Evolutionary conservation across 352 stramenopile genomes (phyloP).

Genomic region (Globisporangium okanoganense): DNA sequence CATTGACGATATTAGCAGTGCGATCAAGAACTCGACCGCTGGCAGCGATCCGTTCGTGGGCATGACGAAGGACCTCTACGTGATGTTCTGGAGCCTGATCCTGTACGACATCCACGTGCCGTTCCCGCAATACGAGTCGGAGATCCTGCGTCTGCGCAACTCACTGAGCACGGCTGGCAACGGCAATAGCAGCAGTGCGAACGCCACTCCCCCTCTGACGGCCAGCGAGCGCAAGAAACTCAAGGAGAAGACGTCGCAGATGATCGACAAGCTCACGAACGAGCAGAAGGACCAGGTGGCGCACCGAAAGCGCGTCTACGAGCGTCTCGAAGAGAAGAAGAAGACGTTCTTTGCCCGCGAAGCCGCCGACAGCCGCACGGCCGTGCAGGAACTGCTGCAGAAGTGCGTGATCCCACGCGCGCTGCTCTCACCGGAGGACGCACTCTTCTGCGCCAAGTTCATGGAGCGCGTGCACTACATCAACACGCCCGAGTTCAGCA

Average conservation of each 20-base stretch:
- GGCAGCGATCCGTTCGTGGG: conserved; percentile 49
- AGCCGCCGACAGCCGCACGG: conserved; percentile 36
- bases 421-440: conserved; percentile 79
- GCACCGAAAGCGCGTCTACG: conserved; percentile 80
- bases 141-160: conserved; percentile 71
- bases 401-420: conserved; percentile 75
- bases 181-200: conserved; percentile 15
- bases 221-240: conserved; percentile 73
- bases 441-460: conserved; percentile 82
- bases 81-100: conserved; percentile 84
- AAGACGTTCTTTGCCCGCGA: conserved; percentile 50
- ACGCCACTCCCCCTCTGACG: conserved; percentile 18
- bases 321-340: conserved; percentile 74
- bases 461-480: conserved; percentile 78
- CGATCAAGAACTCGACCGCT: conserved; percentile 27
- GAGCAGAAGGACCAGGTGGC: conserved; percentile 85
- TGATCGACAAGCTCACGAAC: conserved; percentile 80
- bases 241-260: conserved; percentile 72
- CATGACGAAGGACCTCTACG: conserved; percentile 73
- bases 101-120: conserved; percentile 87
- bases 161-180: conserved; percentile 39
- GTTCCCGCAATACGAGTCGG: conserved; percentile 80
- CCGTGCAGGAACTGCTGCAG: conserved; percentile 70
- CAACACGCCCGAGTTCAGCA: conserved; percentile 67
- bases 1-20: conserved; percentile 50